Conservation (phyloP, 108 stramenopile genomes). For the Nitzschia sp. region DNA sequence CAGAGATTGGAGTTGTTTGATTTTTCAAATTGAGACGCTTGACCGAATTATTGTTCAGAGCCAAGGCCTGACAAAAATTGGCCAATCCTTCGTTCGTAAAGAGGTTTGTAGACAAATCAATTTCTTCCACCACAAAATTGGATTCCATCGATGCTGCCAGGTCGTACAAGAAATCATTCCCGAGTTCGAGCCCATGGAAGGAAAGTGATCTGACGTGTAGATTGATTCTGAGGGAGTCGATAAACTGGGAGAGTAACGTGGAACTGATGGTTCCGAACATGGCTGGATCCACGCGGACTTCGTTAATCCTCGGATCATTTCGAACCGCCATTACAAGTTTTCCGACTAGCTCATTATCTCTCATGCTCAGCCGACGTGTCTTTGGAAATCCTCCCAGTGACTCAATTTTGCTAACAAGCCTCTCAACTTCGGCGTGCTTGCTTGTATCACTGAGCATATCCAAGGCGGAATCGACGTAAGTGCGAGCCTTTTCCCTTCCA, state of each 20-base stretch:
- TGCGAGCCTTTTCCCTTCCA: conserved; percentile 16
- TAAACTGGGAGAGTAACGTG: conserved; percentile 28
- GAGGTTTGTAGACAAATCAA: conserved; percentile 36
- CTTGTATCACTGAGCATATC: conserved; percentile 16
- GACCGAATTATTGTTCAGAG: conserved; percentile 17
- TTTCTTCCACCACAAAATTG: conserved; percentile 40
- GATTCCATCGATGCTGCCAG: conserved; percentile 32
- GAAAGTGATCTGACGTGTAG: conserved; percentile 29
- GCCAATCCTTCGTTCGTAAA: conserved; percentile 44
- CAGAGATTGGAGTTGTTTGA: conserved; percentile 38
- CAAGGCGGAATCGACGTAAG: conserved; percentile 23
- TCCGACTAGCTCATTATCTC: conserved; percentile 34
- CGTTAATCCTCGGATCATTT: conserved; percentile 29
- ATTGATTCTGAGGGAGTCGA: conserved; percentile 34
- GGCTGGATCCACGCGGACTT: conserved; percentile 17
- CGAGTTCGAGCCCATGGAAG: conserved; percentile 37
- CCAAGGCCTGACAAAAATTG: conserved; percentile 38
- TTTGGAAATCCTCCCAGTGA: conserved; percentile 26
- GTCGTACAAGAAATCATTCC: conserved; percentile 38
- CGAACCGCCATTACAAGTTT: conserved; percentile 28
- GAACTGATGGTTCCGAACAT: conserved; percentile 21
- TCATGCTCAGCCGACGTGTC: conserved; percentile 31
- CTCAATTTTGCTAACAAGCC: conserved; percentile 18
- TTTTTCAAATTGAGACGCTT: conserved; percentile 23
- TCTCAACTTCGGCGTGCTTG: conserved; percentile 5